Base-by-base conservation (phyloP, 2,329 filamentous ascomycete species). In the Talaromyces albobiverticillius region DNA sequence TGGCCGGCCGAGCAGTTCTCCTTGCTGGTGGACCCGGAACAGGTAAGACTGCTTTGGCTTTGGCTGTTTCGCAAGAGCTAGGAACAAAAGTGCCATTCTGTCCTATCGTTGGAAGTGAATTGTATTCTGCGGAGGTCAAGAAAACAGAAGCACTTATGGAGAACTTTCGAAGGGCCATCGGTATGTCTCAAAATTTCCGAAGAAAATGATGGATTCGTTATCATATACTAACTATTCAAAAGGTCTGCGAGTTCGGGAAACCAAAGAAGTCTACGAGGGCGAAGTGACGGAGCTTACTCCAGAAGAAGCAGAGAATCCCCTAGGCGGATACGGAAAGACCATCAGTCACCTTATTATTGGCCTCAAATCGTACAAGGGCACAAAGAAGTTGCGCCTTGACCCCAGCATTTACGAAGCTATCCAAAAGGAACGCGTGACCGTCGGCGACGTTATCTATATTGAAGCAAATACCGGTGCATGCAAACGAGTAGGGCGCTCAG, bases 111-210 rank as follows among this genome's bases (percentile, higher is more conserved):
- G 94, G 92, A 64, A 96, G 92, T 79, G 94, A 99, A 75, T 88
- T 99, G 66, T 99, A 96, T 78, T 96, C 90, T 63, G 88, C 93
- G 43, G 94, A 99, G 75, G 92, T 99, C 60, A 99, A 99, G 84
- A 99, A 99, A 84, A 99, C 94, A 47, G 94, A 99, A 75, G 88
- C 95, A 62, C 78, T 99, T 70, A 97, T 97, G 94, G 94, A 99
- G 81, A 97, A 97, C 78, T 99, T 99, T 74, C 84, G 94, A 70
- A 83, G 94, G 69, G 94, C 94, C 56, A 99, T 99, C 72, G 94
- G 93, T 82, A 76, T 46, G 68, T 38, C 42, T 53, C n/a, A n/a
- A n/a, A n/a, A n/a, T n/a, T n/a, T n/a, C n/a, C n/a, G n/a, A 49
- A 10, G 16, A 7, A 22, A 3, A 9, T 40, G 25, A 25, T n/a